A percentile compares a stretch with the other conserved stretches of the same genome.
These are phyloP conservation scores for Moniliella sp. DNA, from an alignment of 1,284 basidiomycete species.

Conservation along the genomic window DNA sequence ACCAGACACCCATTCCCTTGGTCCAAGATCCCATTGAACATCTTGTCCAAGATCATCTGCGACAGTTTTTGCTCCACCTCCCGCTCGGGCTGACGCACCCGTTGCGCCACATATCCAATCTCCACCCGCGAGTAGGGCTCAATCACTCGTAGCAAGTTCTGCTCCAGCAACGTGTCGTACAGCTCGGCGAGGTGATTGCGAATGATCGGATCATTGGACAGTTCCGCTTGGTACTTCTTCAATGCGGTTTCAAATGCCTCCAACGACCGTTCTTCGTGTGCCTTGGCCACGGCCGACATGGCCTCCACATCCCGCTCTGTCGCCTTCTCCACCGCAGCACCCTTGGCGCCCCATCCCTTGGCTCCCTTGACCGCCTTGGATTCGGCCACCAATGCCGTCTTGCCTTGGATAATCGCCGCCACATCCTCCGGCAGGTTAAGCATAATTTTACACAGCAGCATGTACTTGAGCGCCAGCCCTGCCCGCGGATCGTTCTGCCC, in stretches of 20 bases:
- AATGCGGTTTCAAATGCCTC: slow-evolving; percentile 71
- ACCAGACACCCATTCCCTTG: slow-evolving; percentile 83
- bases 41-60: slow-evolving; percentile 93
- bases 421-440: slow-evolving; percentile 82
- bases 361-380: too few relatives aligned
- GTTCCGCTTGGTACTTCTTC: slow-evolving; percentile 67
- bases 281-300: slow-evolving; percentile 77
- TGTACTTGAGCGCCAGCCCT: slow-evolving; percentile 78
- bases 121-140: slow-evolving; percentile 91
- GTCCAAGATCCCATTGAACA: slow-evolving; percentile 78
- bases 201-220: slow-evolving; percentile 79
- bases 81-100: slow-evolving; percentile 68
- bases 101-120: slow-evolving; percentile 64
- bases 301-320: slow-evolving; percentile 61
- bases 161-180: slow-evolving; percentile 83
- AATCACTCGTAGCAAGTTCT: slow-evolving; percentile 77
- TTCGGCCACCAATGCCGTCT: too few relatives aligned
- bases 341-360: too few relatives aligned
- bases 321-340: too few relatives aligned
- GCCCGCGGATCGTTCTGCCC: slow-evolving; percentile 41
- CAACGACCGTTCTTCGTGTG: slow-evolving; percentile 69
- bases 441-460: slow-evolving; percentile 96
- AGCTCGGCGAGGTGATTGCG: slow-evolving; percentile 77
- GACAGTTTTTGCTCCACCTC: slow-evolving; percentile 84
- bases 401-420: slow-evolving; percentile 58